Conservation (phyloP, 306 rosid species). For the Begonia loranthoides region DNA sequence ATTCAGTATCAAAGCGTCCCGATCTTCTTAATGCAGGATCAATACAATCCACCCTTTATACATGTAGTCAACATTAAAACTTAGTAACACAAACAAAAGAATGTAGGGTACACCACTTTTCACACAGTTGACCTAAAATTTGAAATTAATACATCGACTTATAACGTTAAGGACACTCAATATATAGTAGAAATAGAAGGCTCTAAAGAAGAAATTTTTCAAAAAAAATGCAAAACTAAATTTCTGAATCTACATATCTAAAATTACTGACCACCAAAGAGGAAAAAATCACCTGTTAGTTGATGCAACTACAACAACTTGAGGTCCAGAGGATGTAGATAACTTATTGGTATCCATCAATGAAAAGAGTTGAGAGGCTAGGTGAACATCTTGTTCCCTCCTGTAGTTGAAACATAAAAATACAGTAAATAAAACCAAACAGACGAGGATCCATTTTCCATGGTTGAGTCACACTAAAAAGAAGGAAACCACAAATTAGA, state of each 20-base stretch:
- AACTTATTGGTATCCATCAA: slow-evolving; percentile 63
- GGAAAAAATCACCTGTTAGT: slow-evolving; percentile 52
- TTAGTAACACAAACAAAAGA: slow-evolving; percentile 5
- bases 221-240: neutral
- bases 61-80: slow-evolving; percentile 10
- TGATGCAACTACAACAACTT: slow-evolving; percentile 78
- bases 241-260: no score
- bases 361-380: slow-evolving; percentile 58
- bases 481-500: neutral
- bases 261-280: no score
- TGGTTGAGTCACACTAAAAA: neutral
- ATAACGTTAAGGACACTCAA: neutral
- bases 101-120: neutral
- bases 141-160: slow-evolving; percentile 5
- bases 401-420: slow-evolving; percentile 30
- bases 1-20: slow-evolving; percentile 86
- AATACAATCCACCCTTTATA: slow-evolving; percentile 57
- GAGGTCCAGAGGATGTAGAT: slow-evolving; percentile 29
- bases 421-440: neutral
- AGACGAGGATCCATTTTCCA: neutral
- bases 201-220: neutral
- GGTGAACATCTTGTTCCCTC: slow-evolving; percentile 67
- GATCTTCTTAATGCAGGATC: slow-evolving; percentile 85
- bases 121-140: neutral
- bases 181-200: neutral